These are phyloP conservation scores for Starmera dryadoides DNA, from an alignment of 805 yeast species.

Conservation along the genomic window DNA sequence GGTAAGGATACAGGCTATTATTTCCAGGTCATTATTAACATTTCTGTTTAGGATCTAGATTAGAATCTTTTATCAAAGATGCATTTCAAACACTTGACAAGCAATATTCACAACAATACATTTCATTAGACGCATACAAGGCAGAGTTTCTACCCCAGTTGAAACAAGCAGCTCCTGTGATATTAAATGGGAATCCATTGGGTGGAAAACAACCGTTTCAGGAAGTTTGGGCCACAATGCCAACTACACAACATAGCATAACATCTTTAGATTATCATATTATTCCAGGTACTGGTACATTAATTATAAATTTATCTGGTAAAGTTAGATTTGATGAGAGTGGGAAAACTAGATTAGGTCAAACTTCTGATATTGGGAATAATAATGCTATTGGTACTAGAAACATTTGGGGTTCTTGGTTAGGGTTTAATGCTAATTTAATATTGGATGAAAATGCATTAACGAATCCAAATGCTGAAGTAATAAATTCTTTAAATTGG, in stretches of 20 bases:
- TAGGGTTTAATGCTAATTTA: constrained; percentile 55
- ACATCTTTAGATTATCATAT: constrained; percentile 62
- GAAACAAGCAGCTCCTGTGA: constrained; percentile 43
- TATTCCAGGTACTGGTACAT: constrained; percentile 55
- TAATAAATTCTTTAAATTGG: constrained; percentile 57
- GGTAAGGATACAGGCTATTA: not conserved
- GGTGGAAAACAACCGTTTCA: constrained; percentile 46
- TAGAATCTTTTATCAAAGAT: constrained; percentile 18
- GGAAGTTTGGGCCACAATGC: constrained; percentile 49
- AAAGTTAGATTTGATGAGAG: constrained; percentile 74
- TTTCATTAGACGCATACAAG: constrained; percentile 14
- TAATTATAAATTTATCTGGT: constrained; percentile 41
- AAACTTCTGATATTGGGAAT: constrained; percentile 43
- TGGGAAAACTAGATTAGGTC: constrained; percentile 61
- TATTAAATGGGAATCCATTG: constrained; percentile 53
- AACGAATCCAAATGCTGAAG: constrained; percentile 31
- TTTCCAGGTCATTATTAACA: not conserved
- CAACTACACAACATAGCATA: constrained; percentile 53
- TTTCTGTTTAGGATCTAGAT: constrained; percentile 6
- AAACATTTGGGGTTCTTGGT: constrained; percentile 55
- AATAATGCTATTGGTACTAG: constrained; percentile 4
- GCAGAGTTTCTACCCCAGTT: constrained; percentile 35
- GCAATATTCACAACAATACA: constrained; percentile 8
- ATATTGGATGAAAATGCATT: constrained; percentile 48
- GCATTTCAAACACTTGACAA: constrained; percentile 18